Percentiles rank a stretch among this genome's conserved stretches.
phyloP scores from a whole-genome alignment of 2,329 filamentous ascomycete species.

The Trichoderma semiorbis region DNA sequence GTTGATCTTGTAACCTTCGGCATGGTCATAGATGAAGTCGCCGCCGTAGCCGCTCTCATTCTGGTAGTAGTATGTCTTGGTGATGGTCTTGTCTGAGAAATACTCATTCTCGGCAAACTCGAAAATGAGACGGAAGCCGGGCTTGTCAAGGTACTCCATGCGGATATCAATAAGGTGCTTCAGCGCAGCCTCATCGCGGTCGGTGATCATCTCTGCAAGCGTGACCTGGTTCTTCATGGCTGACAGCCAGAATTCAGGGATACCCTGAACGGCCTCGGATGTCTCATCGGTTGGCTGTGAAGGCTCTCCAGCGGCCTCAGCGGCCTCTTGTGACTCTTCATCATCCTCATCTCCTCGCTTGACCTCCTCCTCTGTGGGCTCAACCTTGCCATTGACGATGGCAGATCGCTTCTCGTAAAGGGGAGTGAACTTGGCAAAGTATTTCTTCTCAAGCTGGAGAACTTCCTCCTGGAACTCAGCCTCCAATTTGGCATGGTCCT shows the following conservation, averaged over 20 bases:
- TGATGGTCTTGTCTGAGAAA: constrained; percentile 95
- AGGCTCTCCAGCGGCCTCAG: constrained; percentile 56
- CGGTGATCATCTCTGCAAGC: constrained; percentile 97
- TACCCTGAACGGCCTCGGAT: constrained; percentile 63
- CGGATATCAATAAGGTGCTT: constrained; percentile 89
- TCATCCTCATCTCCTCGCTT: constrained; percentile 79
- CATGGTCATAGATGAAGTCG: constrained; percentile 99
- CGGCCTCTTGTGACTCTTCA: constrained; percentile 66
- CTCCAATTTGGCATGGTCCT: constrained; percentile 97
- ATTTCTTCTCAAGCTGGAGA: constrained; percentile 97
- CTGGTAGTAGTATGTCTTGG: constrained; percentile 99
- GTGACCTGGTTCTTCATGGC: constrained; percentile 99
- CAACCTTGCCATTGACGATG: constrained; percentile 82
- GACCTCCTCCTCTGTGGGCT: constrained; percentile 85
- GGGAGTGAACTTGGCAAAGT: constrained; percentile 97
- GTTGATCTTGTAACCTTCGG: constrained; percentile 95
- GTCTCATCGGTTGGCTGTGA: constrained; percentile 59
- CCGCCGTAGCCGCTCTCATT: constrained; percentile 98
- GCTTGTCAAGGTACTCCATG: constrained; percentile 99
- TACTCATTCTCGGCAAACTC: constrained; percentile 93
- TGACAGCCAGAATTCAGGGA: constrained; percentile 98
- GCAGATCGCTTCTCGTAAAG: constrained; percentile 92
- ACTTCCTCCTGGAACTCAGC: constrained; percentile 98
- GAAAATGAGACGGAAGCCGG: constrained; percentile 97
- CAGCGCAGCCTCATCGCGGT: constrained; percentile 90